phyloP scores from a whole-genome alignment of 495 filamentous ascomycete genomes.

The Penicillium coffeae region DNA sequence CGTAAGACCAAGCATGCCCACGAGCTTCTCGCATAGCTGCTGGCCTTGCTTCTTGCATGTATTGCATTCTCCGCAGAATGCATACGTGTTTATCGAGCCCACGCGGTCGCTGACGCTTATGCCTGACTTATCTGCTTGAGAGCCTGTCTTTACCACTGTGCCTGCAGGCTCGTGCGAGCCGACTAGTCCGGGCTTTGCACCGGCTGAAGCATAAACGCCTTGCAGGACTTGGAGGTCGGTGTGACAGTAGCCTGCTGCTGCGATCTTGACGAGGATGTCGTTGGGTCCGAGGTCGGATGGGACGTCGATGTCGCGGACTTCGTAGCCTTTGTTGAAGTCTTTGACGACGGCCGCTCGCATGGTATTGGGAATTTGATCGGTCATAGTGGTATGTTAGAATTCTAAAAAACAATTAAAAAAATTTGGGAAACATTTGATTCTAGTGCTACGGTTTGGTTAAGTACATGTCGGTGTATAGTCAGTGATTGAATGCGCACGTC shows the following conservation, averaged over 20 bases:
- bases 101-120: slow-evolving; percentile 5
- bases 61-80: slow-evolving; percentile 4
- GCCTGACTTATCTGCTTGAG: not conserved
- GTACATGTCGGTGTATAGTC: not conserved
- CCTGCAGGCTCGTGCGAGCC: slow-evolving; percentile 9
- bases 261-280: slow-evolving; percentile 14
- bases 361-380: slow-evolving; percentile 5
- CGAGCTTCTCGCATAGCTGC: slow-evolving; percentile 9
- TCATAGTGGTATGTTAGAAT: not conserved
- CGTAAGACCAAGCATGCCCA: slow-evolving; percentile 7
- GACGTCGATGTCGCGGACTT: slow-evolving; percentile 12
- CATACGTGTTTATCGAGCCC: slow-evolving; percentile 1
- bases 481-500: not conserved
- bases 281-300: slow-evolving; percentile 9
- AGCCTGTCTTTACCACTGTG: slow-evolving; percentile 6
- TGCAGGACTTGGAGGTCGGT: slow-evolving; percentile 10
- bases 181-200: slow-evolving; percentile 9
- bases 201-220: slow-evolving; percentile 8
- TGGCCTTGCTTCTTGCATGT: slow-evolving; percentile 1
- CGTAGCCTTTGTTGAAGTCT: slow-evolving; percentile 16
- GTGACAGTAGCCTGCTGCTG: slow-evolving; percentile 9
- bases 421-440: not conserved
- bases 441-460: not conserved
- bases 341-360: slow-evolving; percentile 13
- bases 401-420: not conserved